Evolutionary conservation across 495 filamentous ascomycete genomes (phyloP).

Genomic region (Talaromyces thailandensis): DNA sequence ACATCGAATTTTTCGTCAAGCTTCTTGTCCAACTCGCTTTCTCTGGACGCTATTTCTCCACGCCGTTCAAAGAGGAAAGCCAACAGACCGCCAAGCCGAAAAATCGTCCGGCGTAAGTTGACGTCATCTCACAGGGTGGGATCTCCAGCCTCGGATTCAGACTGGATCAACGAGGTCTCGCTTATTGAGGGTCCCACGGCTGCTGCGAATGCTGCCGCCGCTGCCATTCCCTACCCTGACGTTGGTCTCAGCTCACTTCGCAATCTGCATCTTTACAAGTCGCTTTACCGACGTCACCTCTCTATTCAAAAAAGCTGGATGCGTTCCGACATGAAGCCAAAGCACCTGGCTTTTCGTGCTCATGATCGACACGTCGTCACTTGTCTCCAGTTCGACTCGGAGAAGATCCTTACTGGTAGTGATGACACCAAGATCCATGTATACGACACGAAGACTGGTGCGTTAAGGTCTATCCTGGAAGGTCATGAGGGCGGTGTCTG

Average conservation of each 20-base stretch:
- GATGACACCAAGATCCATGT: conserved; percentile 98
- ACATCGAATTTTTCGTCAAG: not conserved
- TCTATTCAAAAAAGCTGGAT: conserved; percentile 90
- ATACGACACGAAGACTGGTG: conserved; percentile 94
- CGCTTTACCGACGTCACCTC: conserved; percentile 85
- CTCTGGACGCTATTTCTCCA: conserved; percentile 14
- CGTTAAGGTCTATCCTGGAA: conserved; percentile 68
- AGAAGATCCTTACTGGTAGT: conserved; percentile 95
- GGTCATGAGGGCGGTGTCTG: conserved; percentile 97
- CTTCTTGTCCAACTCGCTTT: not conserved
- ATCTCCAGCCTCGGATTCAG: conserved; percentile 24
- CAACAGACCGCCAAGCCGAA: conserved; percentile 32
- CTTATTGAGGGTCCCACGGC: conserved; percentile 72
- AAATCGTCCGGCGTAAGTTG: conserved; percentile 48
- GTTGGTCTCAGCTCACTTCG: conserved; percentile 70
- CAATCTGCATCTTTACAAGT: conserved; percentile 88
- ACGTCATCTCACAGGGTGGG: conserved; percentile 28
- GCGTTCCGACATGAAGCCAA: conserved; percentile 71
- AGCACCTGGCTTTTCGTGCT: conserved; percentile 90
- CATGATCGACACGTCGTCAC: conserved; percentile 96
- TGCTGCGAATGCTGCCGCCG: conserved; percentile 70
- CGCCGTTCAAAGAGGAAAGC: conserved; percentile 47
- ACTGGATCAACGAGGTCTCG: conserved; percentile 34
- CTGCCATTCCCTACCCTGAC: conserved; percentile 72
- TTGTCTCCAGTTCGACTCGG: conserved; percentile 92